Evolutionary conservation across 1,139 yeast species (phyloP).

Genomic region (Wickerhamiella infanticola): DNA sequence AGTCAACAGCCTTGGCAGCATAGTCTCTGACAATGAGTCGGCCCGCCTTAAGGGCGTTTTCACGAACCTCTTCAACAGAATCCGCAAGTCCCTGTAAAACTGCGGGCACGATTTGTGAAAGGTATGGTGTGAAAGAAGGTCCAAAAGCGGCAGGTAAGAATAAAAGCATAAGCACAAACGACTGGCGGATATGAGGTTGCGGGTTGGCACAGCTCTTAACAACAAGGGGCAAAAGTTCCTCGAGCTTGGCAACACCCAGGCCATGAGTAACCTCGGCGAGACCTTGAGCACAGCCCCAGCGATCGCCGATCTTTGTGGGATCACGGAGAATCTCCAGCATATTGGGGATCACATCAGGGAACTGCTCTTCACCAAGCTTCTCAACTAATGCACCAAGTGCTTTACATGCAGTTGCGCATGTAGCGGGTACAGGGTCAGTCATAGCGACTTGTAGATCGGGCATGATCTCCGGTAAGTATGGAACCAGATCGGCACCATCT

Average conservation of each 20-base stretch:
- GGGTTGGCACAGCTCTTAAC: slow-evolving; percentile 55
- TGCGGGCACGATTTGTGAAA: slow-evolving; percentile 75
- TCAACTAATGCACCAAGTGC: slow-evolving; percentile 94
- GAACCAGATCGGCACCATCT: slow-evolving; percentile 69
- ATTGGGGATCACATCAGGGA: slow-evolving; percentile 84
- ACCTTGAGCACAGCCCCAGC: slow-evolving; percentile 96
- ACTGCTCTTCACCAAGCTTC: slow-evolving; percentile 86
- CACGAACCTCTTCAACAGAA: slow-evolving; percentile 70
- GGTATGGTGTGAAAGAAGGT: slow-evolving; percentile 76
- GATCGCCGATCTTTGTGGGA: slow-evolving; percentile 72
- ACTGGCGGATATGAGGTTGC: slow-evolving; percentile 67
- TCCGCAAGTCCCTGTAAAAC: slow-evolving; percentile 87
- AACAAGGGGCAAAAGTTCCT: slow-evolving; percentile 71
- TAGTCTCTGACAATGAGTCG: slow-evolving; percentile 81
- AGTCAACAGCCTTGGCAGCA: slow-evolving; percentile 84
- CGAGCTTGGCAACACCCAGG: slow-evolving; percentile 72
- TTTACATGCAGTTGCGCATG: slow-evolving; percentile 94
- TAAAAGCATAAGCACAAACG: slow-evolving; percentile 78
- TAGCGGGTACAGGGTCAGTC: slow-evolving; percentile 97
- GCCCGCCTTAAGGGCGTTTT: slow-evolving; percentile 84
- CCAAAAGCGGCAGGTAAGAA: slow-evolving; percentile 95
- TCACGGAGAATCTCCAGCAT: slow-evolving; percentile 64
- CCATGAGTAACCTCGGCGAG: slow-evolving; percentile 88
- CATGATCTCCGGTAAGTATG: slow-evolving; percentile 64
- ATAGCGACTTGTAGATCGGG: slow-evolving; percentile 79